Percentiles rank a stretch among this genome's conserved stretches.
These are phyloP conservation scores for Saccharomyces hybrid DNA, from an alignment of 1,139 yeast species.

Conservation along the genomic window DNA sequence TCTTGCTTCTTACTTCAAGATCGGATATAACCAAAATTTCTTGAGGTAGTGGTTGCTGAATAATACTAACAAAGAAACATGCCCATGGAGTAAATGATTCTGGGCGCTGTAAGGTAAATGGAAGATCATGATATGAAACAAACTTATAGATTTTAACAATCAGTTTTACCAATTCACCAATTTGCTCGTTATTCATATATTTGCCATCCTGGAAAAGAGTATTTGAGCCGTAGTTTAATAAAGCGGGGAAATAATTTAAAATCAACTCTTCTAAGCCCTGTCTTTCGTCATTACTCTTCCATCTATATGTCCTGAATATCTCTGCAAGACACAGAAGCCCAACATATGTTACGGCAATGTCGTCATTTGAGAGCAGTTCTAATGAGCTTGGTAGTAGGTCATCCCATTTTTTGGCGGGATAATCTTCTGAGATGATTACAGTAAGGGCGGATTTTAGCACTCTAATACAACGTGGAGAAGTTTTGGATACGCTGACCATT, in stretches of 20 bases:
- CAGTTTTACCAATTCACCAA: conserved; percentile 72
- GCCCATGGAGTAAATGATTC: conserved; percentile 66
- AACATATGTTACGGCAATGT: conserved; percentile 55
- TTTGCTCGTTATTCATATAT: conserved; percentile 36
- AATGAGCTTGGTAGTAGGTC: conserved; percentile 51
- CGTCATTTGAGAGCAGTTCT: conserved; percentile 44
- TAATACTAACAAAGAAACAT: conserved; percentile 61
- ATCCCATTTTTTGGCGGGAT: conserved; percentile 59
- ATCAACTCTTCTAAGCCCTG: conserved; percentile 54
- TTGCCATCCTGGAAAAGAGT: conserved; percentile 33
- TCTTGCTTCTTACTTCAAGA: conserved; percentile 39
- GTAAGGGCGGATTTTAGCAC: conserved; percentile 58
- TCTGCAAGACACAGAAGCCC: conserved; percentile 75
- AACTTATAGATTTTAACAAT: conserved; percentile 75
- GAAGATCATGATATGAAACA: conserved; percentile 73
- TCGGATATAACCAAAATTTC: conserved; percentile 39
- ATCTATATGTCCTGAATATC: conserved; percentile 65
- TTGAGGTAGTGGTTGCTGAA: conserved; percentile 52
- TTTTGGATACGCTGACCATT: conserved; percentile 34
- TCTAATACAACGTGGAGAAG: conserved; percentile 29
- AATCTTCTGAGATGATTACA: conserved; percentile 59
- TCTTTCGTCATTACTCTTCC: conserved; percentile 61
- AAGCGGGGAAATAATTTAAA: conserved; percentile 56
- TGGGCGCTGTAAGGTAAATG: conserved; percentile 53
- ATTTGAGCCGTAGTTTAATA: conserved; percentile 57